Base-by-base conservation (phyloP, 345 rosid species). In the Rhodamnia argentea region DNA sequence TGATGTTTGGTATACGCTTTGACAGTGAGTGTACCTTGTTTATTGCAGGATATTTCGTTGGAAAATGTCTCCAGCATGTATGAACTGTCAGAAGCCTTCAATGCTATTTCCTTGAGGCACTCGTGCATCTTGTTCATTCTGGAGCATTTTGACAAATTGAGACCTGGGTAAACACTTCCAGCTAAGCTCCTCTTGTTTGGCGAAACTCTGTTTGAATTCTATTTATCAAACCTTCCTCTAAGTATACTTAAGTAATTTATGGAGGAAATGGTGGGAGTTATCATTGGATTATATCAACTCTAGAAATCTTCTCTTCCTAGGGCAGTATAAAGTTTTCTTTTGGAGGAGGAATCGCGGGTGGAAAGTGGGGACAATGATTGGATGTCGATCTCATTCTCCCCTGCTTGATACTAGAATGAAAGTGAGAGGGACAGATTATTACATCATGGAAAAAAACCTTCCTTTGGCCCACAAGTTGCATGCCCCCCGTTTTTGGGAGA, bases 71-170 rank as follows among this genome's bases (percentile, higher is more conserved):
- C 94, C 59, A 93, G 93, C 92, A 95, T 96, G 99, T 97, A 97
- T 62, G 99, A 97, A 85, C 99, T 97, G 74, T 95, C 99, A 37
- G 99, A 97, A 93, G 96, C 99, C 82, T 97, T 94, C 91, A 93
- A 96, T 86, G 99, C 99, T 23, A 91, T 94, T 89, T 94, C 99
- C 6, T 89, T 96, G 91, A 93, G 98, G 92, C 94, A 97, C 89
- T 90, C 96, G 22, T 97, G 99, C 92, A 93, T 97, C 92, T 89
- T 96, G 91, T 97, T 93, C 88, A 93, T 97, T 88, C 87, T 97
- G 93, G 99, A 95, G 94, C 94, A 96, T 88, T 97, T 93, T 50
- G 96, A 96, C 88, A 97, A 94, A 91, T 90, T 96, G 90, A 94
- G 87, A 90, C 93, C 96, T 51, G 93, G 99, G 99, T 97, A 94